These are phyloP conservation scores for Suhomyces sp. DNA, from an alignment of 805 yeast genomes.

Conservation along the genomic window DNA sequence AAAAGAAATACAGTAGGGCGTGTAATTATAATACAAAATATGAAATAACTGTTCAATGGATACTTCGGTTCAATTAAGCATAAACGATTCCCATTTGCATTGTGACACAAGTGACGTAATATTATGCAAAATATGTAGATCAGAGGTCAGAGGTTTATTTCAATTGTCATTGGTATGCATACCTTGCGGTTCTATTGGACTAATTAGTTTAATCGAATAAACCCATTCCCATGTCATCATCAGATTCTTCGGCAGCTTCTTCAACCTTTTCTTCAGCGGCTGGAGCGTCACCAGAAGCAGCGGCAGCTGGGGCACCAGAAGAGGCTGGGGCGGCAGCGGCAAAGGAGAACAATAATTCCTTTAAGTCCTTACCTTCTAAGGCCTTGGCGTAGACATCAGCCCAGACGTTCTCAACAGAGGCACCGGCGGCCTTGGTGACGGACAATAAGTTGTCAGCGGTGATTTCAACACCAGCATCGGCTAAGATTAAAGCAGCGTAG, in stretches of 20 bases:
- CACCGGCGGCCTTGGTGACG: slow-evolving; percentile 78
- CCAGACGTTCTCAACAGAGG: slow-evolving; percentile 78
- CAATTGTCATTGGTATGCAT: neutral
- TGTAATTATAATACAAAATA: neutral
- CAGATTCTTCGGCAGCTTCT: slow-evolving; percentile 21
- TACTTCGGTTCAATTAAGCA: neutral
- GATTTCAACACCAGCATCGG: slow-evolving; percentile 95
- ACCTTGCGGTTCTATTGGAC: neutral
- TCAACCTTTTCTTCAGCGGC: slow-evolving; percentile 34
- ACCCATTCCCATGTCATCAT: slow-evolving; percentile 33
- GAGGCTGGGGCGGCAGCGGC: slow-evolving; percentile 50
- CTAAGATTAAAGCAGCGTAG: slow-evolving; percentile 97
- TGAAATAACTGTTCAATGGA: neutral
- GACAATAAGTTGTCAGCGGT: slow-evolving; percentile 79
- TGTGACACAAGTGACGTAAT: neutral
- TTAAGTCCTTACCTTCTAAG: slow-evolving; percentile 76
- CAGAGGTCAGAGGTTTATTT: neutral
- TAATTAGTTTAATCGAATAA: slow-evolving; percentile 24
- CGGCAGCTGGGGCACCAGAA: slow-evolving; percentile 32
- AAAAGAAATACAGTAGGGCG: neutral
- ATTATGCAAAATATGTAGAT: neutral
- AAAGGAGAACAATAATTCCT: slow-evolving; percentile 62
- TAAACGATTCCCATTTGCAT: neutral
- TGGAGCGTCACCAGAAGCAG: slow-evolving; percentile 46
- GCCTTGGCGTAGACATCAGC: slow-evolving; percentile 88